Percentiles rank a stretch among this genome's conserved stretches.
phyloP scores from a whole-genome alignment of 2,329 filamentous ascomycete genomes.

The Xylaria sp. region DNA sequence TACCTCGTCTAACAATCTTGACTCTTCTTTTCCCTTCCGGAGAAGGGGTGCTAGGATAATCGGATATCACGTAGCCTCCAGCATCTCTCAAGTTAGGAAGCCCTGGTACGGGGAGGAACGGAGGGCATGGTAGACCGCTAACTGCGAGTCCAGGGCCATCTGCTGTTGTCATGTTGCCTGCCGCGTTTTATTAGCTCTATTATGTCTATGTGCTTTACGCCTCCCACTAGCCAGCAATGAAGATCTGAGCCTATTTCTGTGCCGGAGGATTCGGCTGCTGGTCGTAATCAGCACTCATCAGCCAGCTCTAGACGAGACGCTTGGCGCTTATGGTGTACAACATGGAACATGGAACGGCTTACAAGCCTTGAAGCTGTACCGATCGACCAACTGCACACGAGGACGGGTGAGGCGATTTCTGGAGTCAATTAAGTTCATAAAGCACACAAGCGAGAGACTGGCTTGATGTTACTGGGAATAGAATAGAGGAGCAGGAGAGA shows the following conservation, averaged over 20 bases:
- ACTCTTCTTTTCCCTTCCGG: constrained; percentile 20
- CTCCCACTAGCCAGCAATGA: background rate
- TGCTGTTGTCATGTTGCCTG: constrained; percentile 22
- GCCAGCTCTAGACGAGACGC: constrained; percentile 1
- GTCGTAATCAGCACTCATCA: constrained; percentile 1
- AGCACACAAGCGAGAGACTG: background rate
- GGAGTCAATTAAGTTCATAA: background rate
- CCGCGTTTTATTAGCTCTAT: constrained; percentile 12
- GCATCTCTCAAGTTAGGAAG: constrained; percentile 76
- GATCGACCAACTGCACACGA: background rate
- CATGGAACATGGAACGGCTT: constrained; percentile 9
- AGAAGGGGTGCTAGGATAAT: constrained; percentile 24
- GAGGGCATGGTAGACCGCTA: constrained; percentile 50
- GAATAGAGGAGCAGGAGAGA: background rate
- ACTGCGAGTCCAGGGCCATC: background rate
- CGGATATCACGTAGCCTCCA: constrained; percentile 63
- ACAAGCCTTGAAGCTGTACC: background rate
- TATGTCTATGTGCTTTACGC: background rate
- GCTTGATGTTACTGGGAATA: background rate
- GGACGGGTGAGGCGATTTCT: background rate
- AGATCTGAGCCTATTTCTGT: constrained; percentile 13
- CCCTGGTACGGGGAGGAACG: constrained; percentile 64
- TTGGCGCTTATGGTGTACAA: constrained; percentile 22
- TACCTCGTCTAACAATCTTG: constrained; percentile 59
- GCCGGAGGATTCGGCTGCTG: constrained; percentile 1